phyloP scores from a whole-genome alignment of 108 stramenopile species.

The Conticribra guillardii region DNA sequence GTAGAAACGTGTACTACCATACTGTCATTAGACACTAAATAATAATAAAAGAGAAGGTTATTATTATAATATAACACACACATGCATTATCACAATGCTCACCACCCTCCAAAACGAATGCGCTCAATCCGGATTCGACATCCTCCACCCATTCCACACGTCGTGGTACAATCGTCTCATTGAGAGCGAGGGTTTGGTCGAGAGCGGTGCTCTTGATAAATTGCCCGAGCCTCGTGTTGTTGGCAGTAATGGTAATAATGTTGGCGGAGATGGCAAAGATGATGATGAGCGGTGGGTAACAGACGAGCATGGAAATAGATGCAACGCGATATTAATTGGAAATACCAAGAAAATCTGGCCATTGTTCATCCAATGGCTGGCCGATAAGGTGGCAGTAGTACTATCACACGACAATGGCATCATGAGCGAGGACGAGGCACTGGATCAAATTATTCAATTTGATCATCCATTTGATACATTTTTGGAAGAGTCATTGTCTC shows the following conservation, averaged over 20 bases:
- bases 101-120: slow-evolving; percentile 10
- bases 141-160: slow-evolving; percentile 53
- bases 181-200: slow-evolving; percentile 47
- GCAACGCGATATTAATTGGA: slow-evolving; percentile 54
- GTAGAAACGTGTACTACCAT: too few species aligned
- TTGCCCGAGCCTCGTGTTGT: slow-evolving; percentile 44
- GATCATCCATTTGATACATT: slow-evolving; percentile 47
- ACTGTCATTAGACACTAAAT: too few species aligned
- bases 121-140: slow-evolving; percentile 22
- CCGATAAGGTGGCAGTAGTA: slow-evolving; percentile 4
- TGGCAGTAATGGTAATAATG: neutral
- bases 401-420: neutral
- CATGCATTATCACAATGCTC: too few species aligned
- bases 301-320: neutral
- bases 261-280: too few species aligned
- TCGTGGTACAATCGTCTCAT: slow-evolving; percentile 53
- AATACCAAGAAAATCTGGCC: slow-evolving; percentile 57
- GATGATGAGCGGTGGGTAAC: neutral
- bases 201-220: slow-evolving; percentile 31
- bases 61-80: too few species aligned
- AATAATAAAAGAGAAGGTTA: too few species aligned
- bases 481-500: slow-evolving; percentile 16
- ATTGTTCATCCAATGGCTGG: slow-evolving; percentile 48
- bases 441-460: slow-evolving; percentile 9
- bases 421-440: neutral